These are phyloP conservation scores for Leccinum rimulosum DNA, from an alignment of 768 basidiomycete species.

Conservation along the genomic window DNA sequence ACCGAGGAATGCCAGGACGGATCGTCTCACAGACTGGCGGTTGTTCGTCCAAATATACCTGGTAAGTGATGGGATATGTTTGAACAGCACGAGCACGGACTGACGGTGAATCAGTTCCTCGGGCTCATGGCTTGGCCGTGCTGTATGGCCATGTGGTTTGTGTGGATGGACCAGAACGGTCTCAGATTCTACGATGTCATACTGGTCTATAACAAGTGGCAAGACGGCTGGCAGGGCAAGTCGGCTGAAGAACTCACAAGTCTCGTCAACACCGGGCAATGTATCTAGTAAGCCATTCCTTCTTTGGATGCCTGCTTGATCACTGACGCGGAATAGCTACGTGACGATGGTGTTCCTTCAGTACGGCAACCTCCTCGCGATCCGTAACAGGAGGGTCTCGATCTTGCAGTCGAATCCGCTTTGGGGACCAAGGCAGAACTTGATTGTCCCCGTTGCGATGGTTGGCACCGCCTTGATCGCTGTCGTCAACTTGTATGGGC, in stretches of 20 bases:
- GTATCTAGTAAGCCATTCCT: conserved; percentile 39
- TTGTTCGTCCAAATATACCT: conserved; percentile 48
- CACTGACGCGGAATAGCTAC: conserved; percentile 31
- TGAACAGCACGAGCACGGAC: background rate
- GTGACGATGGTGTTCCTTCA: conserved; percentile 49
- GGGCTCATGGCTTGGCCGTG: conserved; percentile 47
- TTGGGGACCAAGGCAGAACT: conserved; percentile 46
- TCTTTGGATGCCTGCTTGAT: background rate
- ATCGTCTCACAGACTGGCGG: conserved; percentile 49
- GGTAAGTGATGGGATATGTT: conserved; percentile 26
- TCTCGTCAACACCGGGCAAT: conserved; percentile 43
- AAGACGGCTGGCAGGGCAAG: conserved; percentile 35
- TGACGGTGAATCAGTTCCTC: conserved; percentile 34
- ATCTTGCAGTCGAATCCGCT: conserved; percentile 43
- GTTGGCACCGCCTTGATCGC: conserved; percentile 42
- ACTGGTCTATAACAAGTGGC: conserved; percentile 41
- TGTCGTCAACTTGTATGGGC: conserved; percentile 43
- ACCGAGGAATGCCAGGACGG: conserved; percentile 48
- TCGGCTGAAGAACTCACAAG: conserved; percentile 27
- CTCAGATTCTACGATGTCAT: conserved; percentile 39
- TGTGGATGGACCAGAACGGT: conserved; percentile 39
- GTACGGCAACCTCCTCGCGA: conserved; percentile 41
- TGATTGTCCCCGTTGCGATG: conserved; percentile 38
- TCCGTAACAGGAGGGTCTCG: conserved; percentile 45
- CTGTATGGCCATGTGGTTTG: conserved; percentile 42